Percentiles rank a stretch among this genome's conserved stretches.
phyloP scores from a whole-genome alignment of 148 eudicot genomes.

The Silene uniflora region DNA sequence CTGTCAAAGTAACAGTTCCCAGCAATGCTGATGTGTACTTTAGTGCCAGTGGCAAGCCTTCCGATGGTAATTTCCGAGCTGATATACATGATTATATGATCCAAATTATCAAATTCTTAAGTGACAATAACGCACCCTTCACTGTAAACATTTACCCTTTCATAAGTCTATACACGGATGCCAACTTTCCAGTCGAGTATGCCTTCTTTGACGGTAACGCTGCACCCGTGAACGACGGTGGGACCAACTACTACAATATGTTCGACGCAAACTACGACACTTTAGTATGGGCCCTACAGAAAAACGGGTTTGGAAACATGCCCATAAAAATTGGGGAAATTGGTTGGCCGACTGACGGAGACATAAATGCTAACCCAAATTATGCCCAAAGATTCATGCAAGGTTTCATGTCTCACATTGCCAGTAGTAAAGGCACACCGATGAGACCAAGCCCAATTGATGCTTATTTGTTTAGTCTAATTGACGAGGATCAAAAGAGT shows the following conservation, averaged over 20 bases:
- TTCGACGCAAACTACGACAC: conserved; percentile 91
- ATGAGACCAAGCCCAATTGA: conserved; percentile 77
- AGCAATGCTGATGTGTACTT: conserved; percentile 73
- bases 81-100: conserved; percentile 59
- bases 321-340: conserved; percentile 81
- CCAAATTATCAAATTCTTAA: conserved; percentile 62
- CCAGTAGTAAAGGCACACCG: conserved; percentile 79
- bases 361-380: conserved; percentile 58
- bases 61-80: conserved; percentile 76
- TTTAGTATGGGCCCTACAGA: conserved; percentile 76
- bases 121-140: conserved; percentile 59
- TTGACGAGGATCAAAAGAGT: conserved; percentile 88
- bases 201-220: conserved; percentile 82
- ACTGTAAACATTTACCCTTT: conserved; percentile 92
- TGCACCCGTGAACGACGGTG: conserved; percentile 54
- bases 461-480: conserved; percentile 67
- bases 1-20: conserved; percentile 74
- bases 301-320: conserved; percentile 66
- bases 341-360: conserved; percentile 95
- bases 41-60: conserved; percentile 45
- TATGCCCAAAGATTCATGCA: conserved; percentile 77
- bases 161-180: conserved; percentile 63
- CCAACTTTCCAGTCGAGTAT: conserved; percentile 74
- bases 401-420: conserved; percentile 70
- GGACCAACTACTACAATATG: conserved; percentile 72